Evolutionary conservation across 108 stramenopile genomes (phyloP).

Genomic region (Licmophora abbreviata): DNA sequence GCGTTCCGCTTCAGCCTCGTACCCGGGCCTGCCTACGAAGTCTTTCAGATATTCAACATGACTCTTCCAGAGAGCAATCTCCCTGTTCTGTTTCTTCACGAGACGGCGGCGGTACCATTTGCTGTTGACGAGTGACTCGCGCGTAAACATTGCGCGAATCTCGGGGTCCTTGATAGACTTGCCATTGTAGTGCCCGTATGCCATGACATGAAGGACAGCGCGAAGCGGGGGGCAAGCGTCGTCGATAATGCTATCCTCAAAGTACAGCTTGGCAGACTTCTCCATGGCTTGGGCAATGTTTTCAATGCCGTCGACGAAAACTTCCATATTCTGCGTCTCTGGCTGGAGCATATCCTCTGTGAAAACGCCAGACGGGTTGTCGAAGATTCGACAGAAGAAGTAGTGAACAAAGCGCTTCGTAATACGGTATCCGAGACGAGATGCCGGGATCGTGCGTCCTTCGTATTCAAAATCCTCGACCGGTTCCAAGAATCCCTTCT

Average conservation of each 20-base stretch:
- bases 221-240: slow-evolving; percentile 46
- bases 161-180: slow-evolving; percentile 48
- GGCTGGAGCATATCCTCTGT: slow-evolving; percentile 50
- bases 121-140: slow-evolving; percentile 39
- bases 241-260: slow-evolving; percentile 47
- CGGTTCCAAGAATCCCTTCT: slow-evolving; percentile 36
- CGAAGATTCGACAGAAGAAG: slow-evolving; percentile 49
- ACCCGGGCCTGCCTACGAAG: slow-evolving; percentile 42
- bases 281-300: slow-evolving; percentile 41
- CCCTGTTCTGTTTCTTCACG: slow-evolving; percentile 38
- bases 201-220: slow-evolving; percentile 53
- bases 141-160: slow-evolving; percentile 49
- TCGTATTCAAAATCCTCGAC: slow-evolving; percentile 39
- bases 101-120: slow-evolving; percentile 47
- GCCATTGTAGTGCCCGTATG: slow-evolving; percentile 44
- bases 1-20: slow-evolving; percentile 26
- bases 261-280: slow-evolving; percentile 41
- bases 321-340: slow-evolving; percentile 35
- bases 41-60: slow-evolving; percentile 37
- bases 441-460: slow-evolving; percentile 33
- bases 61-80: slow-evolving; percentile 30
- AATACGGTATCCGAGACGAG: slow-evolving; percentile 45
- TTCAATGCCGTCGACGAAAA: slow-evolving; percentile 47
- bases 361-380: slow-evolving; percentile 47
- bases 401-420: slow-evolving; percentile 36